Evolutionary conservation across 2,329 filamentous ascomycete species (phyloP), one percentile per base, ranked within the genome.

Genomic region (Falciphora oryzae): DNA sequence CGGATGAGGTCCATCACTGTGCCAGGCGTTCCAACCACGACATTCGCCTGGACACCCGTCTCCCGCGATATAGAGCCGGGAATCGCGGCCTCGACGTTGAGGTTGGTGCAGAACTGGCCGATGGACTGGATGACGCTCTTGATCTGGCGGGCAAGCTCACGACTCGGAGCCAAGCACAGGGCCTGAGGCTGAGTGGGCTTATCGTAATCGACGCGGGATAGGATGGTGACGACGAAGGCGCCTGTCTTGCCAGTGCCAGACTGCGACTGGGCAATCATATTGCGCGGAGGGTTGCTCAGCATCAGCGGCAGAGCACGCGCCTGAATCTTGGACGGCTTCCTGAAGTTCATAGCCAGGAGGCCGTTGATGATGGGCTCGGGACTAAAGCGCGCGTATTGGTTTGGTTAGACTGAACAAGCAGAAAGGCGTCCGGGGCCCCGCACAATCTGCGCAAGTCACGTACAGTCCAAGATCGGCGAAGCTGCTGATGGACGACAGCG

Each of bases 231-330:
- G 59, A 95, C 91, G 76, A 99, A 99, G 28, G 95, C 95, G 27
- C 93, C 95, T 0, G 95, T 99, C 82, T 99, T 99, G 73, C 95
- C 95, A 27, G 95, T 99, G 71, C 95, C 95, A 2, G 95, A 99
- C 77, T 99, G 95, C n/a, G 95, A 99, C 78, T 99, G 95, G 4
- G 93, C 95, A 73, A 99, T 94, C 85, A 99, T 90, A 78, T 98
- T 98, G 69, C 84, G 84, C 0, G 94, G 90, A n/a, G 95, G 94
- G 73, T 97, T 83, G 71, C 85, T 81, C 68, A 99, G 85, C 73
- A 99, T 90, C 64, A 99, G 83, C 32, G 95, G 95, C 25, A 99
- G 85, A 1, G 95, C 95, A 71, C 90, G 92, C 77, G 97, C 95
- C 80, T 99, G 95, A 69, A 99, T 96, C 80, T 99, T 99, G 65